Evolutionary conservation across 306 rosid genomes (phyloP), one percentile per base, ranked within the genome.

Genomic region (Sphenostylis stenocarpa): DNA sequence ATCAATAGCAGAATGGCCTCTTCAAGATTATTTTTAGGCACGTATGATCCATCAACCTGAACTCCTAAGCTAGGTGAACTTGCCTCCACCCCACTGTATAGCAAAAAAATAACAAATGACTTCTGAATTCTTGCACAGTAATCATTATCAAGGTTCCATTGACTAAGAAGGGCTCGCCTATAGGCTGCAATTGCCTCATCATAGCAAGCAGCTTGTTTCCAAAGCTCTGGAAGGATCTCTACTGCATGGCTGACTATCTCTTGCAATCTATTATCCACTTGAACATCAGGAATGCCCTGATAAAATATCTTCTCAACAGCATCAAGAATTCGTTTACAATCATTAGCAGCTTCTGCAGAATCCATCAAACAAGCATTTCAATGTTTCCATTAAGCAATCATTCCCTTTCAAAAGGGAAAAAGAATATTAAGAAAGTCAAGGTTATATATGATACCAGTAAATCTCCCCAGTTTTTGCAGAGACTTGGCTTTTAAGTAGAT

Each of bases 181-280:
- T 92, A 96, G 61, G 97, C 91, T 57, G 83, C 63, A 39, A 92
- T 82, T 65, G 97, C 88, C 82, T 96, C 99, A 21, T 82, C 87
- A 77, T 72, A 81, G 82, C 80, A 63, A 67, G 94, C 88, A 11
- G 89, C 90, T 79, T 85, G 90, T 80, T 90, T 91, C 91, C 90
- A 92, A 45, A 95, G 97, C 78, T 89, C 98, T 14, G 99, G 99
- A 86, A 92, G 97, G 77, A 95, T 93, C 91, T 93, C 99, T 48
- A 92, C 99, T 75, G 96, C 92, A 69, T 87, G 89, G 80, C 87
- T 88, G 41, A 95, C 89, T 61, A 86, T 90, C 76, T 91, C 99
- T 86, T 89, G 97, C 91, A 95, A 80, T 81, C 84, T 95, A 75
- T 51, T 67, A 56, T 95, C 99, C 81, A 91, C 96, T 89, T 92